phyloP scores from a whole-genome alignment of 164 flowering plant species.

The Tetrastigma voinierianum region DNA sequence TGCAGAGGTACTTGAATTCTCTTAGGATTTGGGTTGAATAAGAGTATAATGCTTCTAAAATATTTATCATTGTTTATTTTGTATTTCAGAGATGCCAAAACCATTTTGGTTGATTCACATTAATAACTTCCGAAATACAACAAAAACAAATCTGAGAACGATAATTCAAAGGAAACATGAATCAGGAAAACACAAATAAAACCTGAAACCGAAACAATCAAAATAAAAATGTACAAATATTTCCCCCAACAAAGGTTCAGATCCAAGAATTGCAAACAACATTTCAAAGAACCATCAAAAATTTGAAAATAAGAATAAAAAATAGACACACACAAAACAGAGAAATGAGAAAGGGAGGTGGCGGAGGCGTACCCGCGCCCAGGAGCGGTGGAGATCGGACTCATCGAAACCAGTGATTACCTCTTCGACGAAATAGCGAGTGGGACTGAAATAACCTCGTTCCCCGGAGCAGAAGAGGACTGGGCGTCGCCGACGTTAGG shows the following conservation, averaged over 20 bases:
- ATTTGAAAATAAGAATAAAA: background rate
- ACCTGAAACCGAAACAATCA: background rate
- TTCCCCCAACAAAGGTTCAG: too few species aligned
- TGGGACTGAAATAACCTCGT: conserved; percentile 88
- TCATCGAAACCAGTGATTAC: conserved; percentile 95
- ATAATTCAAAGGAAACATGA: too few species aligned
- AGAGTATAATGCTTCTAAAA: too few species aligned
- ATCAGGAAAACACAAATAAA: background rate
- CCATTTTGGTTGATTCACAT: too few species aligned
- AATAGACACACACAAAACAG: background rate
- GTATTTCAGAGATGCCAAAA: too few species aligned
- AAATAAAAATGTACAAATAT: background rate
- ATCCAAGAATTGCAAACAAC: too few species aligned
- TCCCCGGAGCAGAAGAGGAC: conserved; percentile 70
- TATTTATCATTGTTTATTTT: too few species aligned
- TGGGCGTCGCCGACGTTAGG: conserved; percentile 53
- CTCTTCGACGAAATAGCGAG: conserved; percentile 89
- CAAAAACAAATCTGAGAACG: too few species aligned
- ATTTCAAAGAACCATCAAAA: background rate
- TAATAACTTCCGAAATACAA: too few species aligned
- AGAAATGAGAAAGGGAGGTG: background rate
- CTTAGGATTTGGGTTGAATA: too few species aligned
- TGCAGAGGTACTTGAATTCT: too few species aligned
- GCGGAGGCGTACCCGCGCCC: conserved; percentile 56
- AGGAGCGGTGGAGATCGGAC: conserved; percentile 93